Conservation (phyloP, 2,329 filamentous ascomycete species). For the Cercospora sp. region DNA sequence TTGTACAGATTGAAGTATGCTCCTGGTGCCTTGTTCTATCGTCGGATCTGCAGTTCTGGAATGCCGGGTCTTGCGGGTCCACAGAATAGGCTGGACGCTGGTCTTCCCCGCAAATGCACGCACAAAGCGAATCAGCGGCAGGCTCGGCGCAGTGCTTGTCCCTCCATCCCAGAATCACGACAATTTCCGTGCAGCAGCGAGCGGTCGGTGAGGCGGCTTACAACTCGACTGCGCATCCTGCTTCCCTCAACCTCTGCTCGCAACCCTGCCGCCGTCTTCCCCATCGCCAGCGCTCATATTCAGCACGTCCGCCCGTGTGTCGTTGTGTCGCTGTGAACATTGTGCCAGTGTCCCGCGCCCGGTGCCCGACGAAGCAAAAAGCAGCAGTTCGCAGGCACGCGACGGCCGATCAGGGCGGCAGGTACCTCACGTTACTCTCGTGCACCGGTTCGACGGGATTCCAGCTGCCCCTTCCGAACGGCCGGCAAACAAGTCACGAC, state of each 20-base stretch:
- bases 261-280: not conserved
- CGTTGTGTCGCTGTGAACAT: not conserved
- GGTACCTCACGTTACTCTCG: not conserved
- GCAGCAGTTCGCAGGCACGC: not conserved
- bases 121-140: not conserved
- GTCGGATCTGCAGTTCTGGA: conserved; percentile 5
- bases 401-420: not conserved
- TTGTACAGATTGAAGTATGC: not conserved
- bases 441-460: conserved; percentile 5
- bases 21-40: not conserved
- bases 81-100: not conserved
- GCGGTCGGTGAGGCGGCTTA: not conserved
- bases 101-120: conserved; percentile 4
- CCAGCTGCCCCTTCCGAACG: conserved; percentile 2
- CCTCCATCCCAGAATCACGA: not conserved
- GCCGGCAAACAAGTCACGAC: conserved; percentile 1
- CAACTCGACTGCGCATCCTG: not conserved
- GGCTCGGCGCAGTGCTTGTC: not conserved
- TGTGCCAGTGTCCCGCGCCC: not conserved
- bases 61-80: not conserved
- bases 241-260: not conserved
- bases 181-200: not conserved
- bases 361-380: not conserved
- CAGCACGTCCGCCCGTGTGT: not conserved
- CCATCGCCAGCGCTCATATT: not conserved